Conservation (phyloP, 1,139 yeast species). For the Blastobotrys indianensis region DNA sequence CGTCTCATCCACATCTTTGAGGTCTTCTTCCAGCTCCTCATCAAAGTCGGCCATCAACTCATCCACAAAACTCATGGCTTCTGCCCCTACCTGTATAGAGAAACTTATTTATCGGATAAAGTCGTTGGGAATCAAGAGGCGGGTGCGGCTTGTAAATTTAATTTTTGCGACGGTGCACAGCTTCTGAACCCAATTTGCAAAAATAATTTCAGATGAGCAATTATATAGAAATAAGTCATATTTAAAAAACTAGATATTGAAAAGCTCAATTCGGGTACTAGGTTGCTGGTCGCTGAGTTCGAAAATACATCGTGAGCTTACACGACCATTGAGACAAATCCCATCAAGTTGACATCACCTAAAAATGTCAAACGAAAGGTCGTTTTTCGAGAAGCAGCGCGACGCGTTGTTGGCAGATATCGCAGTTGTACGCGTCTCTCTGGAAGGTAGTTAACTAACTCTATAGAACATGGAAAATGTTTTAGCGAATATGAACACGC, state of each 20-base stretch:
- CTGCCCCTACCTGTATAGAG: no score
- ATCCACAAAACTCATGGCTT: constrained; percentile 33
- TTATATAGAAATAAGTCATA: no score
- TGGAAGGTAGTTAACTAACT: constrained; percentile 2
- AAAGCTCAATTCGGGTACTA: no score
- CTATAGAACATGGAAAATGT: constrained; percentile 44
- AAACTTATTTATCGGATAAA: not conserved
- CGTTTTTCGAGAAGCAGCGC: constrained; percentile 41
- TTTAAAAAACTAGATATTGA: no score
- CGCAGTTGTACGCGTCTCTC: constrained; percentile 25
- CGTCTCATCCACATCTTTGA: constrained; percentile 13
- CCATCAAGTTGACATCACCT: not conserved
- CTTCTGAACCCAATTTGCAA: no score
- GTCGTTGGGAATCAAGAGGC: constrained; percentile 3
- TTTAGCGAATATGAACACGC: constrained; percentile 43
- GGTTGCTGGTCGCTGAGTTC: no score
- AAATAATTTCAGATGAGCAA: no score
- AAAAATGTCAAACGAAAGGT: not conserved
- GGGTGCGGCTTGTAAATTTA: not conserved
- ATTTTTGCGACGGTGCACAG: no score
- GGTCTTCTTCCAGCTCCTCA: constrained; percentile 24
- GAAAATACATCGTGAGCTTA: no score
- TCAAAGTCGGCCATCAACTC: constrained; percentile 37
- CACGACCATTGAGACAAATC: not conserved
- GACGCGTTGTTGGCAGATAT: constrained; percentile 41